Conservation (phyloP, 768 basidiomycete genomes). For the Phylloporus sp. region DNA sequence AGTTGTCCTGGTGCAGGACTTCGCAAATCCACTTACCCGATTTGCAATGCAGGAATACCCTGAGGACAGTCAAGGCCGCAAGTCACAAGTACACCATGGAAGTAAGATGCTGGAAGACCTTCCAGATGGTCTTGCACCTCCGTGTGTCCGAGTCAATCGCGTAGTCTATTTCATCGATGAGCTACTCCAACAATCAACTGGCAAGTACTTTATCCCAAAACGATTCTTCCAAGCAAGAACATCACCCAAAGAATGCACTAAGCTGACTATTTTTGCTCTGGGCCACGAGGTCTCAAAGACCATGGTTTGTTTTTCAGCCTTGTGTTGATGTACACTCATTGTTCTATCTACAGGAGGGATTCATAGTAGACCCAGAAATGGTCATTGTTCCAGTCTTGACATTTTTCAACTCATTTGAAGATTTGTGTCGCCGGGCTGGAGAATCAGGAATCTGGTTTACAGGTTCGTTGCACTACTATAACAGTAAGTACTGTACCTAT, state of each 20-base stretch:
- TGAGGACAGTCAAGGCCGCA: constrained; percentile 12
- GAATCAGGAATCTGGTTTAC: background rate
- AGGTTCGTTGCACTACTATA: background rate
- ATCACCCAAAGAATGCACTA: background rate
- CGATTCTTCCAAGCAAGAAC: constrained; percentile 8
- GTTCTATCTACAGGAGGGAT: constrained; percentile 6
- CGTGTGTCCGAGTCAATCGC: constrained; percentile 13
- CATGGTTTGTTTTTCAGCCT: background rate
- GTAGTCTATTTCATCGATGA: constrained; percentile 24
- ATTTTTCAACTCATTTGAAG: constrained; percentile 6
- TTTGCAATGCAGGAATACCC: constrained; percentile 27
- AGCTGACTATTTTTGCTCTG: background rate
- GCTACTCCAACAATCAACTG: constrained; percentile 6
- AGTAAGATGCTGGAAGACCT: constrained; percentile 28
- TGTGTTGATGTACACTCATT: too few species aligned
- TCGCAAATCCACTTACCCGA: constrained; percentile 20
- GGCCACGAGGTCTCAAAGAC: constrained; percentile 3
- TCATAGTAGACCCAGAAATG: background rate
- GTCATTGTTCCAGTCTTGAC: constrained; percentile 3
- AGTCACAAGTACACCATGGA: constrained; percentile 25
- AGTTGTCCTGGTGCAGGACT: constrained; percentile 12
- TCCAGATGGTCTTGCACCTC: constrained; percentile 21
- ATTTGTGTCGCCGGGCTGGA: background rate
- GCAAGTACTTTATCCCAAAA: constrained; percentile 10
- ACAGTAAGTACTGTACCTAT: background rate